A percentile compares a stretch with the other conserved stretches of the same genome.
Conservation (phyloP, 768 basidiomycete species). For the Floccularia luteovirens region DNA sequence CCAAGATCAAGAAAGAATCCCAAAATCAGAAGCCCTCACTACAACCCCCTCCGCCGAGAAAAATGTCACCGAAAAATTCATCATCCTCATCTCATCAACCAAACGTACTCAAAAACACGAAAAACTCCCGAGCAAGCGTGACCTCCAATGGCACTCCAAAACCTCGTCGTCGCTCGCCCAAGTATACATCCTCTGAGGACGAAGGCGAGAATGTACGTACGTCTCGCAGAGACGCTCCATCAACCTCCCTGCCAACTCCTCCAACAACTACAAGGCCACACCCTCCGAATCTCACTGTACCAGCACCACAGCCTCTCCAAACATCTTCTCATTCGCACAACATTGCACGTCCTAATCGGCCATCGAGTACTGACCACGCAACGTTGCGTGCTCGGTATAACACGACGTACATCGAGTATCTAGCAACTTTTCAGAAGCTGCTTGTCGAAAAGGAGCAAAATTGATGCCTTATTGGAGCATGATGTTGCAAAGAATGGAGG, state of each 20-base stretch:
- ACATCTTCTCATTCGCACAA: background rate
- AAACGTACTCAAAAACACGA: slow-evolving; percentile 1
- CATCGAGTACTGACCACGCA: slow-evolving; percentile 40
- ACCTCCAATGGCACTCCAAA: slow-evolving; percentile 18
- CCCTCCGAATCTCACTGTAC: slow-evolving; percentile 19
- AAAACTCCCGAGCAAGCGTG: slow-evolving; percentile 6
- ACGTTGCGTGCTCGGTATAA: slow-evolving; percentile 48
- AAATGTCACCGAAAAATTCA: slow-evolving; percentile 7
- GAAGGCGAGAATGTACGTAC: slow-evolving; percentile 29
- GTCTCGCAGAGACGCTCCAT: slow-evolving; percentile 11
- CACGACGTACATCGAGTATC: slow-evolving; percentile 42
- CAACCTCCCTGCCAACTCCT: slow-evolving; percentile 4
- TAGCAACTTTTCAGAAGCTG: slow-evolving; percentile 37
- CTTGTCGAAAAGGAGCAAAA: slow-evolving; percentile 40
- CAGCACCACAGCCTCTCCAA: slow-evolving; percentile 14
- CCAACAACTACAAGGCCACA: slow-evolving; percentile 3
- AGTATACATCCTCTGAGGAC: slow-evolving; percentile 64
- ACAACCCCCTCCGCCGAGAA: slow-evolving; percentile 12
- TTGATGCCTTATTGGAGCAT: slow-evolving; percentile 40
- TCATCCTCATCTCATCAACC: slow-evolving; percentile 13
- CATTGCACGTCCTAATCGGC: slow-evolving; percentile 1
- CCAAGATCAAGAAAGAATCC: slow-evolving; percentile 31
- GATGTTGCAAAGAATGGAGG: slow-evolving; percentile 19
- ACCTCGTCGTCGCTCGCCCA: slow-evolving; percentile 45
- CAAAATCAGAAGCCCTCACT: slow-evolving; percentile 23